Evolutionary conservation across 108 stramenopile species (phyloP).

Genomic region (Pseudonitzschia delicatissima): DNA sequence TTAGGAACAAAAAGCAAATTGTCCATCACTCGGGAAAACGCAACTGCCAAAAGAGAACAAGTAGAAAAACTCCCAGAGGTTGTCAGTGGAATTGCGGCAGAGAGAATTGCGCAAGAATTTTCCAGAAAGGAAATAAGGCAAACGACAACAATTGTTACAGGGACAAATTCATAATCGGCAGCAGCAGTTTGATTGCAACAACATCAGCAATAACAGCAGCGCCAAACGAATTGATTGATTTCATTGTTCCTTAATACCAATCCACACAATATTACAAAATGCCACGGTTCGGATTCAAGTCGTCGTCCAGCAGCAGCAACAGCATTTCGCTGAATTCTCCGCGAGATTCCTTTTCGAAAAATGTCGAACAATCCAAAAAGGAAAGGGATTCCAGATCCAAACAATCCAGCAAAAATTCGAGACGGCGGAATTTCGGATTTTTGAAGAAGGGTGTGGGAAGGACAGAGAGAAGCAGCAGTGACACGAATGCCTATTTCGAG

Average conservation of each 20-base stretch:
- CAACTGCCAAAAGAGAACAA: too few relatives aligned
- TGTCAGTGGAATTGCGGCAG: too few relatives aligned
- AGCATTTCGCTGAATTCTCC: constrained; percentile 9
- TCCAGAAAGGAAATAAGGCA: not conserved
- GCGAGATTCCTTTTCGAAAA: not conserved
- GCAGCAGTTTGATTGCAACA: too few relatives aligned
- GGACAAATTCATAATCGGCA: not conserved
- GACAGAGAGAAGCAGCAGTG: constrained; percentile 1
- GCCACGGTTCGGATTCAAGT: not conserved
- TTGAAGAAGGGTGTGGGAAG: constrained; percentile 17
- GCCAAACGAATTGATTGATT: not conserved
- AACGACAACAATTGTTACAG: too few relatives aligned
- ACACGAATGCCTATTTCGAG: not conserved
- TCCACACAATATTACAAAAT: not conserved
- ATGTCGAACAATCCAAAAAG: not conserved
- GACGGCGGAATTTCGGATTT: constrained; percentile 37
- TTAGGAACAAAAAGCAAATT: too few relatives aligned
- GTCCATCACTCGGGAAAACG: too few relatives aligned
- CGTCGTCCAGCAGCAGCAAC: not conserved
- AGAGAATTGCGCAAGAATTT: too few relatives aligned
- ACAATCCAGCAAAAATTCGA: not conserved
- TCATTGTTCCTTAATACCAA: not conserved
- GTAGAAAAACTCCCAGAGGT: too few relatives aligned
- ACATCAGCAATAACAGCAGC: not conserved
- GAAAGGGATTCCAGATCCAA: not conserved